These are phyloP conservation scores for Fusarium mundagurra DNA, from an alignment of 2,329 filamentous ascomycete genomes.

Conservation along the genomic window DNA sequence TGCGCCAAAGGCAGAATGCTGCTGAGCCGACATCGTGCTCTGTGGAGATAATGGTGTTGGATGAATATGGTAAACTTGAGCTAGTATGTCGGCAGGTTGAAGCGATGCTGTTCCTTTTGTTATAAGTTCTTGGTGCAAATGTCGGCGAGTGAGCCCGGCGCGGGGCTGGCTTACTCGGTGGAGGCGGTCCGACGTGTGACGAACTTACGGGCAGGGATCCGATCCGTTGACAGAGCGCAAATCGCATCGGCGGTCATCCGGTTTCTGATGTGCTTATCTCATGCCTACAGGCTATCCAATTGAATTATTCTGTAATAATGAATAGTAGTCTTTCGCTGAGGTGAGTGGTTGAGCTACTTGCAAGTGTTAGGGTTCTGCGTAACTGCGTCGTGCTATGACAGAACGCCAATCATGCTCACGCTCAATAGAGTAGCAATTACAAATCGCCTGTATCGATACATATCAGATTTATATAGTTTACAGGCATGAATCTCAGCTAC, in stretches of 20 bases:
- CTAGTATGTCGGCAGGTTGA: neutral
- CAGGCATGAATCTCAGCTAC: fast-evolving
- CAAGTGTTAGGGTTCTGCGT: neutral
- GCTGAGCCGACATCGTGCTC: neutral
- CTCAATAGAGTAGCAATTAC: too few species aligned
- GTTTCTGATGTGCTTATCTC: neutral
- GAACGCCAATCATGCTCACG: neutral
- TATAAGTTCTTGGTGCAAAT: neutral
- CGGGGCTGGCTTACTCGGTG: neutral
- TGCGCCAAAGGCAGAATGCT: slow-evolving; percentile 31
- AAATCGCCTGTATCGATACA: fast-evolving
- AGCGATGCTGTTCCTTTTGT: neutral
- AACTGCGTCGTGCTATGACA: neutral
- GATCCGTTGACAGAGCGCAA: neutral
- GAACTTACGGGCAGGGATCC: neutral
- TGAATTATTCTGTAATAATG: fast-evolving
- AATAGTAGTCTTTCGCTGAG: neutral
- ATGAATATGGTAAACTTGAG: too few species aligned
- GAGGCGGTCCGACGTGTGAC: neutral
- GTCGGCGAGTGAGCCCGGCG: neutral
- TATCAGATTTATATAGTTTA: neutral
- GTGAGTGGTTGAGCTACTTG: neutral
- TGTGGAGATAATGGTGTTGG: neutral
- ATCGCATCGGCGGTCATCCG: neutral
- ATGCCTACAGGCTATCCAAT: fast-evolving